These are phyloP conservation scores for Quillaja saponaria DNA, from an alignment of 306 rosid genomes.

Conservation along the genomic window DNA sequence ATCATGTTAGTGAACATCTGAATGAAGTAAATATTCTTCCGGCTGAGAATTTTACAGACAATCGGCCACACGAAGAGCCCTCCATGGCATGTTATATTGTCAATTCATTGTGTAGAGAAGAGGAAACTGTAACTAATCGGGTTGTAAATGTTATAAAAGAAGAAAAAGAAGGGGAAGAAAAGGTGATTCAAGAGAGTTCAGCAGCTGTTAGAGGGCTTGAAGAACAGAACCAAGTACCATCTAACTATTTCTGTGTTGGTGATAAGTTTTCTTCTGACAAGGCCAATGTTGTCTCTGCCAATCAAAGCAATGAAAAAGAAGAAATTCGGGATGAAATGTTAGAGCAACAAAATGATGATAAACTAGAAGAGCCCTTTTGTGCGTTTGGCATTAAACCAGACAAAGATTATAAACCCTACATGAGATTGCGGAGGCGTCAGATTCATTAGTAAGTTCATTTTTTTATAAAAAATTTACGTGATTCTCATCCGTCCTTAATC, in stretches of 20 bases:
- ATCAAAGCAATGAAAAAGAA: constrained; percentile 30
- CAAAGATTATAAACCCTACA: constrained; percentile 35
- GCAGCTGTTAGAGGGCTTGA: constrained; percentile 30
- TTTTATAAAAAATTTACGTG: background rate
- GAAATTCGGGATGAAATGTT: constrained; percentile 29
- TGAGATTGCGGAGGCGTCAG: constrained; percentile 24
- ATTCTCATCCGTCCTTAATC: constrained; percentile 16
- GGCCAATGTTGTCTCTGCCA: constrained; percentile 18
- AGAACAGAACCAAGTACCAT: constrained; percentile 27
- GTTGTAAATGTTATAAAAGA: constrained; percentile 24
- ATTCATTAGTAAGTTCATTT: constrained; percentile 39
- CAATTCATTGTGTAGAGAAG: constrained; percentile 28
- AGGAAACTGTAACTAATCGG: constrained; percentile 29
- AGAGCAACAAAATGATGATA: constrained; percentile 26
- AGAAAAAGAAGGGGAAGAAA: constrained; percentile 34
- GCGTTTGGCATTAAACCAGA: constrained; percentile 31
- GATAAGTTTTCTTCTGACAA: constrained; percentile 28
- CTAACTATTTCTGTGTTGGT: constrained; percentile 17
- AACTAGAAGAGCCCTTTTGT: constrained; percentile 25
- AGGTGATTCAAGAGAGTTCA: constrained; percentile 28
- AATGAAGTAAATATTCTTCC: constrained; percentile 33
- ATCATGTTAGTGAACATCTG: constrained; percentile 32
- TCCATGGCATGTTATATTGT: constrained; percentile 16
- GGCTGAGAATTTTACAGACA: constrained; percentile 9
- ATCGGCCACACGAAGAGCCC: constrained; percentile 31